phyloP scores from a whole-genome alignment of 2,329 filamentous ascomycete species.

The Talaromyces pinophilus region DNA sequence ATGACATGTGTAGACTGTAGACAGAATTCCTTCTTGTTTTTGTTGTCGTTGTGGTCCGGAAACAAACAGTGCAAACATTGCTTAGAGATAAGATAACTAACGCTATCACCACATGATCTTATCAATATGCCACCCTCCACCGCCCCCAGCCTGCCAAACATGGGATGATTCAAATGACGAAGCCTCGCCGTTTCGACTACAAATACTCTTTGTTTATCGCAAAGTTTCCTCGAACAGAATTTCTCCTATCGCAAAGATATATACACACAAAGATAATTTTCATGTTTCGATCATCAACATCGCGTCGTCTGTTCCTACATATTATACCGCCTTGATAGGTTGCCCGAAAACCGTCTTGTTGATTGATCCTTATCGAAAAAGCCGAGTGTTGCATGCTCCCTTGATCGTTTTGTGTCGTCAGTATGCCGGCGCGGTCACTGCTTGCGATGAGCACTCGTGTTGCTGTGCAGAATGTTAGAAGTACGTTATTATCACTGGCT shows the following conservation, averaged over 20 bases:
- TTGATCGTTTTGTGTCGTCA: conserved; percentile 1
- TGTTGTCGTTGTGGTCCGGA: not conserved
- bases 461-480: conserved; percentile 22
- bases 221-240: not conserved
- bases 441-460: conserved; percentile 24
- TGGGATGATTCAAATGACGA: not conserved
- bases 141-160: not conserved
- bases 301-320: not conserved
- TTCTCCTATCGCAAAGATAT: not conserved
- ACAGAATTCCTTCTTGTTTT: not conserved
- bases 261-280: not conserved
- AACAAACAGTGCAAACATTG: not conserved
- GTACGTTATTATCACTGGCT: not conserved
- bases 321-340: conserved; percentile 18
- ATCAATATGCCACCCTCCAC: not conserved
- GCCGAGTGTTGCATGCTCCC: not conserved
- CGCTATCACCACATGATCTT: conserved; percentile 2
- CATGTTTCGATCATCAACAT: conserved; percentile 17
- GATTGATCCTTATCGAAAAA: not conserved
- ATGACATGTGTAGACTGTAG: not conserved
- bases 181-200: not conserved
- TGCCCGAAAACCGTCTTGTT: not conserved
- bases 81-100: not conserved
- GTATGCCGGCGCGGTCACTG: conserved; percentile 23
- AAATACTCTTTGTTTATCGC: not conserved